A percentile compares a stretch with the other conserved stretches of the same genome.
Conservation (phyloP, 805 yeast species). For the Nakazawaea wickerhamii region DNA sequence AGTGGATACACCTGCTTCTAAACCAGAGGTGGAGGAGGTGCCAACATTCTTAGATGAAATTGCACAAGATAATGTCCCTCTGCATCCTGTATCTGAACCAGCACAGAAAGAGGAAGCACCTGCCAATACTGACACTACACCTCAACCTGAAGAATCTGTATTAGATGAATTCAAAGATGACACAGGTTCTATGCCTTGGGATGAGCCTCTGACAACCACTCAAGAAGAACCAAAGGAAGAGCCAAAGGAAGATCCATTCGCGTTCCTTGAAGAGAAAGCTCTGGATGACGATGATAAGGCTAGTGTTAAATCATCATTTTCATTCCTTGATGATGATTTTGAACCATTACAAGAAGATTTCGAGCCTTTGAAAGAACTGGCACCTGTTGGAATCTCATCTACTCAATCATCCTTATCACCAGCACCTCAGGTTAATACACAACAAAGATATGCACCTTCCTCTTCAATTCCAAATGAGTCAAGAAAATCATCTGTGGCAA, state of each 20-base stretch:
- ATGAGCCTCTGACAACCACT: neutral
- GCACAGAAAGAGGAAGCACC: neutral
- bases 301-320: slow-evolving; percentile 8
- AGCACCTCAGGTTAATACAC: no score
- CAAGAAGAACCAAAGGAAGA: neutral
- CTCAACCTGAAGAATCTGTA: neutral
- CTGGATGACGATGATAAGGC: neutral
- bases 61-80: neutral
- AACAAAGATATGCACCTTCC: neutral
- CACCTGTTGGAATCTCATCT: neutral
- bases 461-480: neutral
- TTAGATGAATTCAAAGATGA: neutral
- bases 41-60: neutral
- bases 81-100: neutral
- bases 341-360: slow-evolving; percentile 8
- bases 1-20: no score
- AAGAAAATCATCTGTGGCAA: neutral
- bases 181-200: slow-evolving; percentile 10
- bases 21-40: no score
- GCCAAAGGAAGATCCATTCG: slow-evolving; percentile 4
- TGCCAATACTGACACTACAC: neutral
- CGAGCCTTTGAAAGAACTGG: neutral
- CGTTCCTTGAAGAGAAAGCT: slow-evolving; percentile 6
- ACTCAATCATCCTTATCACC: neutral
- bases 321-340: slow-evolving; percentile 12